phyloP scores from a whole-genome alignment of 2,329 filamentous ascomycete genomes.

The Pseudocercospora eumusae region DNA sequence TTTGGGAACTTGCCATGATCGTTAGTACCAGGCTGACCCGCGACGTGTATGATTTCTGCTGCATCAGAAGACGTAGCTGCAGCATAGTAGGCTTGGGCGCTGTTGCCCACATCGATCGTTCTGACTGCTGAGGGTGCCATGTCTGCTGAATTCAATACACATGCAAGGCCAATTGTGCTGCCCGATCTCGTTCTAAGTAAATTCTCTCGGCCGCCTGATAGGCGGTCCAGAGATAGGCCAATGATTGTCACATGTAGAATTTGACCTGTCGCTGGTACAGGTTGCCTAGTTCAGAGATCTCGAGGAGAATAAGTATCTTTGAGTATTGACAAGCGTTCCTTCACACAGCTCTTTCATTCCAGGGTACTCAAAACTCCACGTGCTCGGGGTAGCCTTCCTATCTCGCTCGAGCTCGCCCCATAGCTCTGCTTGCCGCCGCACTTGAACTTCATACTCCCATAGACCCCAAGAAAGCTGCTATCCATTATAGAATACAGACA shows the following conservation, averaged over 20 bases:
- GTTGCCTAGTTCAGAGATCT: too few species aligned
- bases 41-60: conserved; percentile 13
- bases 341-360: background rate
- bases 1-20: conserved; percentile 1
- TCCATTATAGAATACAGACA: background rate
- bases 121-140: conserved; percentile 35
- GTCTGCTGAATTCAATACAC: conserved; percentile 22
- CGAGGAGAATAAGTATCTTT: too few species aligned
- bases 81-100: conserved; percentile 13
- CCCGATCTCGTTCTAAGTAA: background rate
- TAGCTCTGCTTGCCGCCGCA: background rate
- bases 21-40: conserved; percentile 15
- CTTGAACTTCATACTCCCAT: background rate
- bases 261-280: background rate
- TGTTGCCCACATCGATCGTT: conserved; percentile 14
- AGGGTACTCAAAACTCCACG: background rate
- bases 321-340: background rate
- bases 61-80: conserved; percentile 9
- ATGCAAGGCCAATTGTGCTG: background rate
- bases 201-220: background rate
- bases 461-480: background rate
- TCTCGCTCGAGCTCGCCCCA: background rate
- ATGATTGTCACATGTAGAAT: background rate
- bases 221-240: background rate
- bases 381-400: background rate